Evolutionary conservation across 2,329 filamentous ascomycete genomes (phyloP), one percentile per base, ranked within the genome.

Genomic region (Cucurbitaria berberidis): DNA sequence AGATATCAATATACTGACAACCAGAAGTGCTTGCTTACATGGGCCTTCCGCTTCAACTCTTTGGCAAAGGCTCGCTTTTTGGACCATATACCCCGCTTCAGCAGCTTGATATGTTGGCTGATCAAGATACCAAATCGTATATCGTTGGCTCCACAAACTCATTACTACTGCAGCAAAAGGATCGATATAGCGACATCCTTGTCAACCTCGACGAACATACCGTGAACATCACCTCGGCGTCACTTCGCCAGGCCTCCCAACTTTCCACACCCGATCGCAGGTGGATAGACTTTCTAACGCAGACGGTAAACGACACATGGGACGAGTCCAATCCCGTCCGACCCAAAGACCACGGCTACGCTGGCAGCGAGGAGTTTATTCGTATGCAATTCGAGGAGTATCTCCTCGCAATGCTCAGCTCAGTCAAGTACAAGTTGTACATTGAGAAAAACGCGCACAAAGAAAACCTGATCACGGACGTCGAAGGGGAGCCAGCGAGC

Each of bases 61-160:
- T 98, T 72, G 93, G 93, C 72, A 96, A 92, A 87, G 95, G 95
- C 55, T 95, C 91, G 72, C 84, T 99, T 53, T 98, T 97, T 72
- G 93, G 95, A 2, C 95, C 95, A 0, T 99, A 99, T 71, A 99
- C 95, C 1, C 95, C 95, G 16, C 81, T 99, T 16, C 95, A 99
- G 75, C 93, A 97, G 76, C 86, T 99, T 51, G 93, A 99, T 73
- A 84, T 97, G 64, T 84, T 99, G 35, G 93, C 93, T 46, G 93
- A 98, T 76, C 87, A 91, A 65, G 90, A 91, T 36, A 98, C 95
- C 18, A 98, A 96, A 77, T 97, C 93, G 1, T 99, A 98, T 68
- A 89, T 99, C 48, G 93, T 99, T 51, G 95, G 95, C 59, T 97
- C 93, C 62, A 99, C 95, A 32, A 99, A 99, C 74, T 96, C 92